phyloP scores from a whole-genome alignment of 139 green algal species.

The Micractinium sp. region DNA sequence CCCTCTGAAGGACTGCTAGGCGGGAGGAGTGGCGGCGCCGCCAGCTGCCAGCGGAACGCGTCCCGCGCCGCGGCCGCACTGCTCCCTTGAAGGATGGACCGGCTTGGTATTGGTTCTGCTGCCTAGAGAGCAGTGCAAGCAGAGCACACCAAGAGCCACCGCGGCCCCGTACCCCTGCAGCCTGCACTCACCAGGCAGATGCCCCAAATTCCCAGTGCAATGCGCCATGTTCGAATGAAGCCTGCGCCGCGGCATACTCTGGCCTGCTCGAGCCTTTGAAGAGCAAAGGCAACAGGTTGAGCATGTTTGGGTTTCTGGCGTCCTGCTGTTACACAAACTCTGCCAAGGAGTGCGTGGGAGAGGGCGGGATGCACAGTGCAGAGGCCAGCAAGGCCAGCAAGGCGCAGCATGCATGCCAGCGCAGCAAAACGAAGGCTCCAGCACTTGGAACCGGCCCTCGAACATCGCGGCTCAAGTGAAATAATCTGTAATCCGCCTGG shows the following conservation, averaged over 20 bases:
- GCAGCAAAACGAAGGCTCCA: too few relatives aligned
- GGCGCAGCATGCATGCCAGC: too few relatives aligned
- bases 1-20: neutral
- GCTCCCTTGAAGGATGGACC: neutral
- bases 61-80: neutral
- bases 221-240: neutral
- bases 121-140: neutral
- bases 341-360: too few relatives aligned
- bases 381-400: too few relatives aligned
- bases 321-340: too few relatives aligned
- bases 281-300: constrained; percentile 15
- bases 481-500: too few relatives aligned
- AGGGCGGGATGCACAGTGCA: too few relatives aligned
- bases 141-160: too few relatives aligned
- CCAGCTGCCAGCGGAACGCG: neutral
- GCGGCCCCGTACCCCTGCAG: too few relatives aligned
- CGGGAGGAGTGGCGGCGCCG: neutral
- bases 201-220: neutral
- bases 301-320: neutral
- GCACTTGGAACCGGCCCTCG: too few relatives aligned
- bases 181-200: neutral
- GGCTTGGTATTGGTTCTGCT: neutral
- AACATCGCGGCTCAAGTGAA: too few relatives aligned
- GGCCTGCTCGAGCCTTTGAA: neutral
- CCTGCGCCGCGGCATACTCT: constrained; percentile 3